Conservation (phyloP, 768 basidiomycete genomes). For the Mycena alexandri region DNA sequence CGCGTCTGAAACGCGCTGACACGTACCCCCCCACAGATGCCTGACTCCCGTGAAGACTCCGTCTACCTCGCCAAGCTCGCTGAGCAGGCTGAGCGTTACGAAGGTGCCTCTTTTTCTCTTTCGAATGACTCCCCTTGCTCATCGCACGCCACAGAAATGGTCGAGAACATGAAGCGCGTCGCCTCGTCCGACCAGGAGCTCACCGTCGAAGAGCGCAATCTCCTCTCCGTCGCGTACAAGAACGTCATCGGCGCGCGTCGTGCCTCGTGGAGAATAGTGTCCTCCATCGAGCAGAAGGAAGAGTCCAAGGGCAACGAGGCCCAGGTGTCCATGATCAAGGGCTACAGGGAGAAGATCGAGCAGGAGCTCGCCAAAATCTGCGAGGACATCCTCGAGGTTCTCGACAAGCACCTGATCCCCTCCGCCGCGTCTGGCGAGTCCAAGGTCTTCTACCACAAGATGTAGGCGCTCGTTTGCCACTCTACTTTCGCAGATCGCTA, state of each 20-base stretch:
- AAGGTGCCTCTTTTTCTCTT: constrained; percentile 67
- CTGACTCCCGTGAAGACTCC: constrained; percentile 92
- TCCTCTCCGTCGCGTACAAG: constrained; percentile 98
- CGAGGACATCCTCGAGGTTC: constrained; percentile 97
- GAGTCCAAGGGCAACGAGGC: constrained; percentile 98
- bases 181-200: constrained; percentile 98
- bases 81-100: constrained; percentile 99
- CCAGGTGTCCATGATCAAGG: constrained; percentile 97
- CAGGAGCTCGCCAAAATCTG: constrained; percentile 97
- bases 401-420: constrained; percentile 97
- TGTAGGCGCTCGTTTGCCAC: constrained; percentile 63
- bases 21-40: constrained; percentile 65
- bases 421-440: constrained; percentile 97
- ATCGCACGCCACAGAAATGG: constrained; percentile 78
- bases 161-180: constrained; percentile 99
- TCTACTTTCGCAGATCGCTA: constrained; percentile 31
- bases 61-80: constrained; percentile 99
- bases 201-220: constrained; percentile 98
- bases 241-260: constrained; percentile 99
- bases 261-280: constrained; percentile 98
- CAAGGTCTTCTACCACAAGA: constrained; percentile 99
- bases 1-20: constrained; percentile 52
- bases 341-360: constrained; percentile 98
- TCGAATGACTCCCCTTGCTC: constrained; percentile 27
- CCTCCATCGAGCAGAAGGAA: constrained; percentile 99